Evolutionary conservation across 768 basidiomycete genomes (phyloP).

Genomic region (Butyriboletus loyo): DNA sequence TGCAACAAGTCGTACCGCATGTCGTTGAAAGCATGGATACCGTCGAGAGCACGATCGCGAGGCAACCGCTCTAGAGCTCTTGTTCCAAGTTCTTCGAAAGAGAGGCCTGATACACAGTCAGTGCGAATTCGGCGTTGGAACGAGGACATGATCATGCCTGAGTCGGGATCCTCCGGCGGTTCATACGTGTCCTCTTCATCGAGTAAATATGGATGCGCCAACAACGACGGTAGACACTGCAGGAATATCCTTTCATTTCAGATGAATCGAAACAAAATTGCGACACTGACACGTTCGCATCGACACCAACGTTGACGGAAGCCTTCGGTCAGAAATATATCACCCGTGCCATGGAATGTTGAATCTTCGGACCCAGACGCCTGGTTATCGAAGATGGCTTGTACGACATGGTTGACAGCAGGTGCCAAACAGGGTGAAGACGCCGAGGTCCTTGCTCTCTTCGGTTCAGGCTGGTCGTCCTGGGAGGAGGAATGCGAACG

Average conservation of each 20-base stretch:
- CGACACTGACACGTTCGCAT: constrained; percentile 51
- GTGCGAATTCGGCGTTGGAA: background rate
- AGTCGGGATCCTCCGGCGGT: constrained; percentile 85
- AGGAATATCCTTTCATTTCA: background rate
- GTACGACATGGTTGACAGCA: constrained; percentile 42
- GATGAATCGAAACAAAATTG: background rate
- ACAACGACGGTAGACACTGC: constrained; percentile 60
- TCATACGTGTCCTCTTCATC: constrained; percentile 83
- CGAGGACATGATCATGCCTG: constrained; percentile 40
- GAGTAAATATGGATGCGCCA: constrained; percentile 56
- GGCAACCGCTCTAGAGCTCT: constrained; percentile 72
- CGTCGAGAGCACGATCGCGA: constrained; percentile 77
- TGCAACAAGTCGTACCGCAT: constrained; percentile 57
- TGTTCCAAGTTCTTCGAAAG: constrained; percentile 80
- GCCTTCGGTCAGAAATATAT: constrained; percentile 71
- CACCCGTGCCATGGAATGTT: constrained; percentile 52
- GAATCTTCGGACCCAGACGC: constrained; percentile 14
- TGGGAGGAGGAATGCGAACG: constrained; percentile 25
- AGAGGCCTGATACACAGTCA: constrained; percentile 47
- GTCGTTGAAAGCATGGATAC: constrained; percentile 78
- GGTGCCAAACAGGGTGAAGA: constrained; percentile 55
- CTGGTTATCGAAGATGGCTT: constrained; percentile 37
- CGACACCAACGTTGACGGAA: constrained; percentile 81
- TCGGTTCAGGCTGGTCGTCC: constrained; percentile 38
- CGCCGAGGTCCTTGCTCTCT: constrained; percentile 40